Percentiles rank a stretch among this genome's conserved stretches.
Evolutionary conservation across 805 yeast species (phyloP).

Genomic region (Diddensiella caesifluorescens): DNA sequence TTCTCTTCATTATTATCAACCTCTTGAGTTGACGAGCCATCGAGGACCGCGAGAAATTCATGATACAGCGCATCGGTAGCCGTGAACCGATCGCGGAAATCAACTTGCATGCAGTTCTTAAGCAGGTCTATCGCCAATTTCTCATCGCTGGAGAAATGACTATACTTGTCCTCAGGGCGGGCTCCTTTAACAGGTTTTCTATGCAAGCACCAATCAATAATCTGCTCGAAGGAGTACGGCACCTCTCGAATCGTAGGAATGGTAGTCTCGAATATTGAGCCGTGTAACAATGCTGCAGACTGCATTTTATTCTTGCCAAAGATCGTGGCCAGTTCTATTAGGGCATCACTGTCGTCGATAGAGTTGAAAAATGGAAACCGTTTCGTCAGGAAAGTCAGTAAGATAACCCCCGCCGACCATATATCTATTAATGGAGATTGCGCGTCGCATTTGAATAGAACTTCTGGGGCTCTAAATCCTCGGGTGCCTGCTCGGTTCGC

Average conservation of each 20-base stretch:
- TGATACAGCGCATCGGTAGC: slow-evolving; percentile 57
- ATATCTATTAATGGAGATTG: slow-evolving; percentile 79
- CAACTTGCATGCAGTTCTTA: slow-evolving; percentile 58
- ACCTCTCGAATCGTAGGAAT: slow-evolving; percentile 46
- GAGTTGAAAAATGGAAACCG: slow-evolving; percentile 93
- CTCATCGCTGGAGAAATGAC: slow-evolving; percentile 17
- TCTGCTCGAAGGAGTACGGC: slow-evolving; percentile 36
- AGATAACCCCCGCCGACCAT: slow-evolving; percentile 90
- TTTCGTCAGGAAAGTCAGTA: slow-evolving; percentile 68
- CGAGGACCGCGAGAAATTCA: slow-evolving; percentile 51
- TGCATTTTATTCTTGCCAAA: slow-evolving; percentile 73
- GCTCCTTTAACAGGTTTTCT: background rate
- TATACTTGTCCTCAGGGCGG: slow-evolving; percentile 1
- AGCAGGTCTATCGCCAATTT: slow-evolving; percentile 30
- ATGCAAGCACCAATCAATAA: slow-evolving; percentile 35
- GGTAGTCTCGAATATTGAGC: slow-evolving; percentile 73
- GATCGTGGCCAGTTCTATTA: slow-evolving; percentile 74
- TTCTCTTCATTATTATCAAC: background rate
- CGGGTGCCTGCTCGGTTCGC: slow-evolving; percentile 97
- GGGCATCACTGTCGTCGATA: slow-evolving; percentile 86
- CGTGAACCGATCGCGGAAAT: slow-evolving; percentile 63
- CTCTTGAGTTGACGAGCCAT: background rate
- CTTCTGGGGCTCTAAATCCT: slow-evolving; percentile 94
- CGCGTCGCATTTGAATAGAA: slow-evolving; percentile 74
- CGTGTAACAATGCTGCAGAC: slow-evolving; percentile 78